Base-by-base conservation (phyloP, 2,329 filamentous ascomycete species). In the Stachybotrys echinatus region DNA sequence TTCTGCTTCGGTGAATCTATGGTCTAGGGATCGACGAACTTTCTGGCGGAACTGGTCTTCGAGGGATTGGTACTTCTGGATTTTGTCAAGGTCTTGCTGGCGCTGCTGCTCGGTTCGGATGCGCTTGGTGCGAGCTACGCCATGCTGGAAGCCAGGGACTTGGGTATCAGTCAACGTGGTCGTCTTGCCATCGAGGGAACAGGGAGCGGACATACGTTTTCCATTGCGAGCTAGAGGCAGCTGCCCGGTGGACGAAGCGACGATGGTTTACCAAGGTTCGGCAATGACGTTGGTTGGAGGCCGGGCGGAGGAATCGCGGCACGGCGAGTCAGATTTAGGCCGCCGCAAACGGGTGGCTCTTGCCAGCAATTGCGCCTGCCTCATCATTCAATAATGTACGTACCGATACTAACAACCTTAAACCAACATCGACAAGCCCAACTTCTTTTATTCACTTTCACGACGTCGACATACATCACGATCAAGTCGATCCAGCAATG, bases 51-150 rank as follows among this genome's bases (percentile, higher is more conserved):
- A 81, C 48, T 82, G 70, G 48, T 79, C 74, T 55, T 92, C 88
- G 42, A 96, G 74, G 12, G 79, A 71, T 57, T 82, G 84, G 69
- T 96, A 96, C 55, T 84, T 80, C 50, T 77, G 72, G 61, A 96
- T 95, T 67, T 87, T 87, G 58, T 83, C 80, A 50, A 83, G 76
- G 67, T 95, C 89, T 66, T 84, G 81, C 57, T 83, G 76, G 51
- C 81, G 80, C 63, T 88, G 82, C 64, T 89, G 83, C 60, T 88
- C 84, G 58, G 87, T 87, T 58, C 80, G 78, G 61, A 63, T 58
- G 59, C 77, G 74, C 54, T 79, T 76, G 53, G 81, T 77, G 63
- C 91, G 88, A 62, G 88, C 81, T 67, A 95, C 80, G 65, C 89
- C 90, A 79, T 96, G 92, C 90, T 96, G 50, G 47, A 48, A 19